These are phyloP conservation scores for Panicum miliaceum DNA, from an alignment of 176 grass and related monocot species.

Conservation along the genomic window DNA sequence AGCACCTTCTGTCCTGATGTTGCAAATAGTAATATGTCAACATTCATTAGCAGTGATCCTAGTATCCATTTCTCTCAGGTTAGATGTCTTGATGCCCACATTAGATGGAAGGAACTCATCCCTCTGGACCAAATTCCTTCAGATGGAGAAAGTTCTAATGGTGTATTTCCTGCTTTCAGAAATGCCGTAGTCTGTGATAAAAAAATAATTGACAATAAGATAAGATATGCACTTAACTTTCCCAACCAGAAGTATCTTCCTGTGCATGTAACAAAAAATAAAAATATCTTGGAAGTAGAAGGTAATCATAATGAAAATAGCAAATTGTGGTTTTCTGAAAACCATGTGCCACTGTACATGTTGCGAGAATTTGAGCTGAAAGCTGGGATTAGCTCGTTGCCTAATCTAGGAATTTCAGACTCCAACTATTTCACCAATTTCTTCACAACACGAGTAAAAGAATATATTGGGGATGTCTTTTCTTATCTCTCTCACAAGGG, in stretches of 20 bases:
- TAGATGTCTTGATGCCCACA: constrained; percentile 90
- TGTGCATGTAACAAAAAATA: constrained; percentile 81
- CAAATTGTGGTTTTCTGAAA: constrained; percentile 91
- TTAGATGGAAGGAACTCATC: constrained; percentile 92
- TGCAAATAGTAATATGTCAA: constrained; percentile 21
- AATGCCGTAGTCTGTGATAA: constrained; percentile 92
- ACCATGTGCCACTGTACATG: constrained; percentile 82
- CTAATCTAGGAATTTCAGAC: constrained; percentile 32
- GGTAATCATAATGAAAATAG: constrained; percentile 54
- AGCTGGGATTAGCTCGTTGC: constrained; percentile 44
- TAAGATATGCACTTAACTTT: constrained; percentile 79
- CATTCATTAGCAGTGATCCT: constrained; percentile 37
- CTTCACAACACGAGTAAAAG: constrained; percentile 49
- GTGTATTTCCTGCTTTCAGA: constrained; percentile 72
- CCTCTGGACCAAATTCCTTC: constrained; percentile 70
- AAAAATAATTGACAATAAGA: constrained; percentile 64
- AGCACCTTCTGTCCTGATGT: constrained; percentile 24
- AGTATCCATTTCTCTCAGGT: constrained; percentile 65
- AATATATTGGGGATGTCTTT: constrained; percentile 57
- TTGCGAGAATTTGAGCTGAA: constrained; percentile 79
- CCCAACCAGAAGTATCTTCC: constrained; percentile 89
- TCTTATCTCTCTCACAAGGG: constrained; percentile 75
- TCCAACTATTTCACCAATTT: constrained; percentile 47
- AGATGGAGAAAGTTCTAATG: constrained; percentile 67
- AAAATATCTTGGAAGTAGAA: constrained; percentile 87